Conservation (phyloP, 1,284 basidiomycete genomes). For the Phylloporus gajari region DNA sequence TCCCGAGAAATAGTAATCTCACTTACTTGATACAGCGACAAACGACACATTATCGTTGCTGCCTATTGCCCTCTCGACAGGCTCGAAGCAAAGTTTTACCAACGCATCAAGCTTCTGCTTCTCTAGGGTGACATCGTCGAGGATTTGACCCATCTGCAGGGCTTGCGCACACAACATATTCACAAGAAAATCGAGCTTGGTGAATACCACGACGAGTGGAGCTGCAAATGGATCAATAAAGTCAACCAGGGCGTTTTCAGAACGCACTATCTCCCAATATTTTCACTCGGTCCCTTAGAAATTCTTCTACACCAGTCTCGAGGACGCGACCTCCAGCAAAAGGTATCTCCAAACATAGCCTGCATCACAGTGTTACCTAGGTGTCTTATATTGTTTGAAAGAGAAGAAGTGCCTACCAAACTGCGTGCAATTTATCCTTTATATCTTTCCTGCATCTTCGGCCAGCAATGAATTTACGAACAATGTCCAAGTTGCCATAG, state of each 20-base stretch:
- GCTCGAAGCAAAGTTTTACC: background rate
- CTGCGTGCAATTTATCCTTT: slow-evolving; percentile 9
- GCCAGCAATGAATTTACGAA: slow-evolving; percentile 1
- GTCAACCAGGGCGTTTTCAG: background rate
- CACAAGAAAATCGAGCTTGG: slow-evolving; percentile 14
- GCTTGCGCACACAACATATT: background rate
- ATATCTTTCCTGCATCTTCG: background rate
- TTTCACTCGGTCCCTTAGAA: background rate
- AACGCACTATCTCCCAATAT: slow-evolving; percentile 15
- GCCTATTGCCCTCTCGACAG: background rate
- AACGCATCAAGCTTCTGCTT: background rate
- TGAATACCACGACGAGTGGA: slow-evolving; percentile 16
- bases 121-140: background rate
- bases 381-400: background rate
- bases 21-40: slow-evolving; percentile 14
- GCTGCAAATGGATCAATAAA: background rate
- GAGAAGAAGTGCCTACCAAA: slow-evolving; percentile 5
- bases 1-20: background rate
- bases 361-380: background rate
- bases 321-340: background rate
- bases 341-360: slow-evolving; percentile 13
- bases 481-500: background rate
- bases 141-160: background rate
- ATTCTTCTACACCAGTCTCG: slow-evolving; percentile 9
- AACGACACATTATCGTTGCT: background rate